A percentile compares a stretch with the other conserved stretches of the same genome.
phyloP scores from a whole-genome alignment of 352 stramenopile genomes.

The Phytophthora chlamydospora region DNA sequence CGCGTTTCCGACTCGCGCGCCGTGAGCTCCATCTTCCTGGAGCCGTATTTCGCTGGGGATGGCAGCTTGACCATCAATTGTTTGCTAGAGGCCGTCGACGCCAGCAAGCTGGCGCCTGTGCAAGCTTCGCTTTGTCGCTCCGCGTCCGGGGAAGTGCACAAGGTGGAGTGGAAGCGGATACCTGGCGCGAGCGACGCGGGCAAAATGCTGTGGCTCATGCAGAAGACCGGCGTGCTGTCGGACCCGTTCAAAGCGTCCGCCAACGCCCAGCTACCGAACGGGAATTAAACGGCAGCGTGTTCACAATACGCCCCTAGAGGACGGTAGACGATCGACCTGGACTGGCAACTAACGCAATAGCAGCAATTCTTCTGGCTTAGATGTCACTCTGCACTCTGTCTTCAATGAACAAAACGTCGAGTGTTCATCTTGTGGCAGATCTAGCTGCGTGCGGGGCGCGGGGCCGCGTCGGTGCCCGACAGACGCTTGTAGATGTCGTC shows the following conservation, averaged over 20 bases:
- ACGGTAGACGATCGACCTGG: too few relatives aligned
- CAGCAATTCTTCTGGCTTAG: constrained; percentile 34
- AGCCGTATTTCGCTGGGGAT: constrained; percentile 68
- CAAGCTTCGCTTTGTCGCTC: constrained; percentile 44
- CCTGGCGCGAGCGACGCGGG: constrained; percentile 68
- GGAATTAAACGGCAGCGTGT: constrained; percentile 22
- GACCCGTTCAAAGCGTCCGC: constrained; percentile 20
- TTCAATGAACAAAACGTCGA: constrained; percentile 25
- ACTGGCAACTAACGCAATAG: constrained; percentile 20
- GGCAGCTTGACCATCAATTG: constrained; percentile 72
- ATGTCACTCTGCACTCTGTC: constrained; percentile 11
- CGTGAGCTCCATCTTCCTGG: constrained; percentile 73
- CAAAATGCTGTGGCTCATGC: constrained; percentile 80
- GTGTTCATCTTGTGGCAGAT: background rate
- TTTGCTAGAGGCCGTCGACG: constrained; percentile 70
- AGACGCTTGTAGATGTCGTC: constrained; percentile 86
- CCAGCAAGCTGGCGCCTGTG: constrained; percentile 42
- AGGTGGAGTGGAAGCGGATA: constrained; percentile 84
- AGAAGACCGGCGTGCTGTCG: constrained; percentile 61
- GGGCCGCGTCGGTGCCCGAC: constrained; percentile 65
- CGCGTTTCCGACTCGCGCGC: constrained; percentile 77
- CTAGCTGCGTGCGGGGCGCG: constrained; percentile 53
- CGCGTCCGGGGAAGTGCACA: constrained; percentile 53
- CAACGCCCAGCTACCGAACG: constrained; percentile 37
- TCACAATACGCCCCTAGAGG: background rate